phyloP scores from a whole-genome alignment of 2,329 filamentous ascomycete species.

The Fusarium devonianum region DNA sequence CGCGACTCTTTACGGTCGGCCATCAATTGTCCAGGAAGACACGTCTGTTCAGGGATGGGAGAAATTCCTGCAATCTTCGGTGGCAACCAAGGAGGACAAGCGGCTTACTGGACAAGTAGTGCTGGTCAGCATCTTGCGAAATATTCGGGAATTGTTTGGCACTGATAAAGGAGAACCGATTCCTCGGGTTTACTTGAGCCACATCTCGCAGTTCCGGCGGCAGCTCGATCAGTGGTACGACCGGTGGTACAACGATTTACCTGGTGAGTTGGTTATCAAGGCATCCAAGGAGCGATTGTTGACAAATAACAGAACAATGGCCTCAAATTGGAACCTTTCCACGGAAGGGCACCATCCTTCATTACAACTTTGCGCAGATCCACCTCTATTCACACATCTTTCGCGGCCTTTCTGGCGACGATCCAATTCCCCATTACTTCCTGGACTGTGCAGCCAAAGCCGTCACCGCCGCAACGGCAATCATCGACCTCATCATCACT shows the following conservation, averaged over 20 bases:
- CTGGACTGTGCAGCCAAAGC: conserved; percentile 46
- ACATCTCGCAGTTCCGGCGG: conserved; percentile 48
- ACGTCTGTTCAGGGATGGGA: conserved; percentile 64
- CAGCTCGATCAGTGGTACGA: conserved; percentile 51
- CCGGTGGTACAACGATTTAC: conserved; percentile 47
- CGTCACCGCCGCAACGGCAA: conserved; percentile 51
- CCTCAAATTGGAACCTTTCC: conserved; percentile 51
- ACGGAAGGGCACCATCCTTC: conserved; percentile 50
- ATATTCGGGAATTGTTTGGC: conserved; percentile 63
- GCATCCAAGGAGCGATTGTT: rapidly evolving
- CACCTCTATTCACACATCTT: conserved; percentile 53
- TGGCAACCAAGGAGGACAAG: conserved; percentile 62
- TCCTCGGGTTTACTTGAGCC: conserved; percentile 60
- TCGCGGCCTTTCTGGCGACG: conserved; percentile 47
- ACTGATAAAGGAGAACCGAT: conserved; percentile 62
- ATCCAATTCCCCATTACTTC: conserved; percentile 46
- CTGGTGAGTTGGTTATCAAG: conserved; percentile 32
- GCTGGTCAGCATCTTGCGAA: conserved; percentile 63
- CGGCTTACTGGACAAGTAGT: conserved; percentile 67
- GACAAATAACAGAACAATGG: conserved; percentile 46
- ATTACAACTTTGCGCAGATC: conserved; percentile 53
- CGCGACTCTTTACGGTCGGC: conserved; percentile 66
- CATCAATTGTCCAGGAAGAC: conserved; percentile 65
- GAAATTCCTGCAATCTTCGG: conserved; percentile 58
- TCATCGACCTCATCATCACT: conserved; percentile 53